These are phyloP conservation scores for Catenaria anguillulae DNA, from an alignment of 371 early-diverging fungal genomes.

Conservation along the genomic window DNA sequence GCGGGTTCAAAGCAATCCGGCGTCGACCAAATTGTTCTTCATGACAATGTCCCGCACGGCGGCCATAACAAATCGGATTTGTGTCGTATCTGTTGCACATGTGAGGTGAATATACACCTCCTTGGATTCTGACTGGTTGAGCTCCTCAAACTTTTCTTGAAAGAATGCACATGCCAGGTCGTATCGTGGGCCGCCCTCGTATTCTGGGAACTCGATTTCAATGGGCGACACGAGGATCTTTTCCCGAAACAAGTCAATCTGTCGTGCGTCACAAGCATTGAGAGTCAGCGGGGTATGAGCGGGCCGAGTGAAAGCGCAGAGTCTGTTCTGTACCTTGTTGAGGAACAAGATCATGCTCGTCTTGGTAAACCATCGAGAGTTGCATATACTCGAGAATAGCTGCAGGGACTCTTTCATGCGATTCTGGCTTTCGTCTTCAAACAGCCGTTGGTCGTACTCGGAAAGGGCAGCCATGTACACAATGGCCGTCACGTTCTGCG, in stretches of 20 bases:
- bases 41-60: constrained; percentile 93
- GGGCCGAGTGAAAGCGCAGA: constrained; percentile 75
- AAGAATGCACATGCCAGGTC: constrained; percentile 73
- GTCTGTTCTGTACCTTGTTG: constrained; percentile 43
- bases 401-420: constrained; percentile 91
- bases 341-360: constrained; percentile 86
- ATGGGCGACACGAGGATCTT: constrained; percentile 71
- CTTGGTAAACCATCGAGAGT: constrained; percentile 81
- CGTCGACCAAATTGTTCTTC: constrained; percentile 66
- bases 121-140: constrained; percentile 8
- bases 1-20: constrained; percentile 60
- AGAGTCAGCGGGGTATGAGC: constrained; percentile 39
- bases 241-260: constrained; percentile 77
- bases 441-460: constrained; percentile 87
- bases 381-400: constrained; percentile 87
- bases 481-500: constrained; percentile 87
- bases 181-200: constrained; percentile 52
- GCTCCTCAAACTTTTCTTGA: constrained; percentile 57
- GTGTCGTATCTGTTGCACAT: constrained; percentile 93
- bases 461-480: constrained; percentile 84
- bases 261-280: constrained; percentile 61
- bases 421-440: constrained; percentile 89
- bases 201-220: constrained; percentile 70
- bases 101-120: constrained; percentile 26
- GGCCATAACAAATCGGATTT: constrained; percentile 60